Conservation (phyloP, 176 grass and related monocot species). For the Triticum timopheevii region DNA sequence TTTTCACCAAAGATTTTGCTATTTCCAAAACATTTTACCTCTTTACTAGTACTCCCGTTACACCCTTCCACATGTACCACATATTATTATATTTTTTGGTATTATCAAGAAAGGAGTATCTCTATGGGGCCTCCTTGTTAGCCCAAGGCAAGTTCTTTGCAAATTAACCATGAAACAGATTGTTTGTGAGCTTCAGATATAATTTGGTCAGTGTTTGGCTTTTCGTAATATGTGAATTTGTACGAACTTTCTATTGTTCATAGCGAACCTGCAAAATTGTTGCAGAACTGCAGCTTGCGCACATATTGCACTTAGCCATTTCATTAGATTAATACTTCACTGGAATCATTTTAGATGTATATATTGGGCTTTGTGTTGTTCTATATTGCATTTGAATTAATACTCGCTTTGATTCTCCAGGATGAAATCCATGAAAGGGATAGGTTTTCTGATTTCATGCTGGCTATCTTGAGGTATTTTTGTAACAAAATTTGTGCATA, state of each 20-base stretch:
- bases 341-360: slow-evolving; percentile 8
- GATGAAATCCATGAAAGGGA: slow-evolving; percentile 99
- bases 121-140: background rate
- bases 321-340: background rate
- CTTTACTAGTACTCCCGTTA: background rate
- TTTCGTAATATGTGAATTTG: background rate
- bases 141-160: background rate
- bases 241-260: background rate
- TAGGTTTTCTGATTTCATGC: slow-evolving; percentile 97
- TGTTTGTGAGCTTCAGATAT: background rate
- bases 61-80: background rate
- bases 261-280: background rate
- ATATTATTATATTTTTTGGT: background rate
- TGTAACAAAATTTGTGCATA: background rate
- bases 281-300: background rate
- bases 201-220: background rate
- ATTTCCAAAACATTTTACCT: background rate
- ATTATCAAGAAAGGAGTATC: background rate
- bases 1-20: background rate
- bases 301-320: background rate
- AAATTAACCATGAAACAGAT: background rate
- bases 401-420: slow-evolving; percentile 34
- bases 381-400: slow-evolving; percentile 19
- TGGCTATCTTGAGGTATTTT: slow-evolving; percentile 89
- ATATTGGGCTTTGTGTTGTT: slow-evolving; percentile 18